These are phyloP conservation scores for Colletotrichum costaricense DNA, from an alignment of 2,329 filamentous ascomycete species.

Conservation along the genomic window DNA sequence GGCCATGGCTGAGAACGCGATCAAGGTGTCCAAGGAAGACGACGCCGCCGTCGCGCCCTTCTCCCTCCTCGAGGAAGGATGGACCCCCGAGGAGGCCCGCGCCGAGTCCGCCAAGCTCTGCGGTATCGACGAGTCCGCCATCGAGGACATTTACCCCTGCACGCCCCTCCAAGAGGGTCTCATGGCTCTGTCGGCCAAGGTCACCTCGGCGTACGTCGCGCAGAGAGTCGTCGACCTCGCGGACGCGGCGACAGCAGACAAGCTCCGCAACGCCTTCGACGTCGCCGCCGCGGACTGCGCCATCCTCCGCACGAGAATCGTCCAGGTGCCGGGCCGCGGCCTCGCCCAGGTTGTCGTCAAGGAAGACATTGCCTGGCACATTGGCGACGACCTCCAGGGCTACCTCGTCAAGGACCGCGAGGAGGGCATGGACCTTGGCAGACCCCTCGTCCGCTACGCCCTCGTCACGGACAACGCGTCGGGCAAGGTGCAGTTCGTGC, in stretches of 20 bases:
- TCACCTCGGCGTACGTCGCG: constrained; percentile 63
- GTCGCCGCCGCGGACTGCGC: constrained; percentile 48
- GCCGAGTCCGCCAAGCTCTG: constrained; percentile 54
- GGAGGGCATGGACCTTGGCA: constrained; percentile 56
- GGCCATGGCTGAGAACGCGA: constrained; percentile 54
- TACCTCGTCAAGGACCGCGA: constrained; percentile 55
- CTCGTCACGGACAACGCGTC: constrained; percentile 48
- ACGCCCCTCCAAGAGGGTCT: constrained; percentile 66
- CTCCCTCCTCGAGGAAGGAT: constrained; percentile 50
- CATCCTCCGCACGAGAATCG: constrained; percentile 61
- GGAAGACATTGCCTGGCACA: constrained; percentile 49
- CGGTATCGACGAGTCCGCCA: constrained; percentile 43
- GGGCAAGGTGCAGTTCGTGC: constrained; percentile 56
- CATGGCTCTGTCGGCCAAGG: constrained; percentile 63
- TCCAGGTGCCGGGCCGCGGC: constrained; percentile 56
- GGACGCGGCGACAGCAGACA: constrained; percentile 47
- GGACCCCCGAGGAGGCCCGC: constrained; percentile 47
- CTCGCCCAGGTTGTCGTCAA: constrained; percentile 60
- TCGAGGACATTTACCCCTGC: constrained; percentile 66
- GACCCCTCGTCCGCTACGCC: constrained; percentile 58
- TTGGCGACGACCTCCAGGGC: constrained; percentile 47
- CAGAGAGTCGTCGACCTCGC: constrained; percentile 58
- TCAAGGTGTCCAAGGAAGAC: constrained; percentile 37
- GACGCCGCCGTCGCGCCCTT: constrained; percentile 45
- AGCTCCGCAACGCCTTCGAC: constrained; percentile 57